Evolutionary conservation across 192 early-diverging fungal species (phyloP).

Genomic region (Rhizoclosmatium sp.): DNA sequence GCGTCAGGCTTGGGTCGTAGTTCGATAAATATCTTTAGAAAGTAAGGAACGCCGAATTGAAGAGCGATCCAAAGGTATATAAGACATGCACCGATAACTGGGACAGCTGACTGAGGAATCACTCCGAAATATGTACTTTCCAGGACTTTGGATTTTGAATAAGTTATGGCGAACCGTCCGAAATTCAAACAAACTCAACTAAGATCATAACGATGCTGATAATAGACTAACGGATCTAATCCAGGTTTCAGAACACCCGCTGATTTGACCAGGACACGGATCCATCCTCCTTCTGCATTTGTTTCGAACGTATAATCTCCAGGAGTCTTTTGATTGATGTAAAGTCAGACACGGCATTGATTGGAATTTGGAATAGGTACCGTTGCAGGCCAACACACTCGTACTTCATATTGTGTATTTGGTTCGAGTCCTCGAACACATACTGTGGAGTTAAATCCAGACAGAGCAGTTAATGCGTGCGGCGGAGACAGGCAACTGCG

Average conservation of each 20-base stretch:
- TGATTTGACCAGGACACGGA: constrained; percentile 4
- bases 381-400: constrained; percentile 37
- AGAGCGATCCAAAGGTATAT: neutral
- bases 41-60: neutral
- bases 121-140: constrained; percentile 26
- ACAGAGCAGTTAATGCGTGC: neutral
- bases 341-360: constrained; percentile 3
- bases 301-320: constrained; percentile 15
- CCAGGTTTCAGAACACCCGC: constrained; percentile 21
- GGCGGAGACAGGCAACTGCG: constrained; percentile 24
- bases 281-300: neutral
- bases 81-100: constrained; percentile 16
- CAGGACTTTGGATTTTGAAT: constrained; percentile 12
- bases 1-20: no score
- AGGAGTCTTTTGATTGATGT: constrained; percentile 2
- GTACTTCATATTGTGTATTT: constrained; percentile 12
- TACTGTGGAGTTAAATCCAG: constrained; percentile 3
- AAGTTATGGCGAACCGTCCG: neutral
- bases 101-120: constrained; percentile 23
- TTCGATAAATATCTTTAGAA: constrained; percentile 1
- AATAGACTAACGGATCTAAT: constrained; percentile 1
- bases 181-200: constrained; percentile 15
- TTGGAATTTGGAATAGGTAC: neutral
- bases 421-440: constrained; percentile 16
- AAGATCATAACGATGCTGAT: constrained; percentile 20